Conservation (phyloP, 805 yeast species). For the Cyberlindnera petersonii region DNA sequence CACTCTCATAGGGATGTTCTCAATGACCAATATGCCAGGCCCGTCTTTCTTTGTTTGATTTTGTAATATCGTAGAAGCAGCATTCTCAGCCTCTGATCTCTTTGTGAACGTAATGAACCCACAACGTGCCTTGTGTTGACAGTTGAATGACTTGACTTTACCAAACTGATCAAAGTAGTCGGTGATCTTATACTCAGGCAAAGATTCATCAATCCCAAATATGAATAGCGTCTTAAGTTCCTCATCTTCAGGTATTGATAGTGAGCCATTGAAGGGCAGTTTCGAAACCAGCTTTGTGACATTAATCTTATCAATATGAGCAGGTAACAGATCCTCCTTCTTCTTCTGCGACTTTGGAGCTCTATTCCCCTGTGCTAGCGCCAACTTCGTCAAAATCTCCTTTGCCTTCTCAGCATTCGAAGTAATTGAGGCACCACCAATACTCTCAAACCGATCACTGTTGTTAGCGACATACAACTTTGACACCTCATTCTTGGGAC, state of each 20-base stretch:
- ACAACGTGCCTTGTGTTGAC: constrained; percentile 56
- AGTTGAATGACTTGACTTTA: constrained; percentile 41
- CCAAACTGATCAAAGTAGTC: constrained; percentile 48
- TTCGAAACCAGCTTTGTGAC: constrained; percentile 49
- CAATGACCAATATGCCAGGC: constrained; percentile 31
- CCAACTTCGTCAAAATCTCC: constrained; percentile 47
- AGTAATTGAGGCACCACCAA: constrained; percentile 36
- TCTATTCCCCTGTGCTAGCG: constrained; percentile 18
- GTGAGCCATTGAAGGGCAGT: constrained; percentile 67
- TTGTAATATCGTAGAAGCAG: constrained; percentile 29
- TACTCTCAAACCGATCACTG: constrained; percentile 31
- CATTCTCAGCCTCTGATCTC: constrained; percentile 46
- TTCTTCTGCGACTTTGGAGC: constrained; percentile 11
- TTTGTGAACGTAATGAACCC: constrained; percentile 58
- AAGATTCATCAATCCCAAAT: constrained; percentile 65
- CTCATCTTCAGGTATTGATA: constrained; percentile 39
- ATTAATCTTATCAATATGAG: constrained; percentile 34
- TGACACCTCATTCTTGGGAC: constrained; percentile 50
- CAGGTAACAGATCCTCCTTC: constrained; percentile 14
- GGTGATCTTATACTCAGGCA: constrained; percentile 60
- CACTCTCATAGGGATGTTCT: constrained; percentile 44
- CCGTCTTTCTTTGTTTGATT: constrained; percentile 24
- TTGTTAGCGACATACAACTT: constrained; percentile 55
- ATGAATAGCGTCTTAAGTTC: constrained; percentile 59
- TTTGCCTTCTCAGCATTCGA: constrained; percentile 40